Base-by-base conservation (phyloP, 148 eudicot species). In the Rhododendron vialii region DNA sequence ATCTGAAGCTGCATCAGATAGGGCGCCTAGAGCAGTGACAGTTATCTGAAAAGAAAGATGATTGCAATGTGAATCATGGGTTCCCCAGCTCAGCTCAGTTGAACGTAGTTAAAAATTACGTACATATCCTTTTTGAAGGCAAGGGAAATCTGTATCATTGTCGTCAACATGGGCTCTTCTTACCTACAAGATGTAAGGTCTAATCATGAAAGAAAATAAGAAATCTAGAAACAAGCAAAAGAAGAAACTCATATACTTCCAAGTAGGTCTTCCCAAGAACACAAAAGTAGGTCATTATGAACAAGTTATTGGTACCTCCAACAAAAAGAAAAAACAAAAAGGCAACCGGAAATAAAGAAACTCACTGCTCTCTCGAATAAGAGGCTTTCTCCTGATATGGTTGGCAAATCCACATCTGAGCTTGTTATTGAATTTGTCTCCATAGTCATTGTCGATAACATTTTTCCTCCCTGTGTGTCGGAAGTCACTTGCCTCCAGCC, bases 381-480 rank as follows among this genome's bases (percentile, higher is more conserved):
- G 41, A 89, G 89, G 81, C 89, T 87, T 20, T 88, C 94, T 41
- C 87, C 85, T 82, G 92, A 78, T 59, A 83, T 55, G 81, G 89
- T 45, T 48, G 89, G 83, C 76, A 90, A 87, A 50, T 90, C 89
- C 18, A 45, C 75, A 51, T 83, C 92, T 0, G 80, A 57, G 76
- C 80, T 63, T 45, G 90, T 84, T 57, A 92, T 87, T 82, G 85
- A 78, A 86, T 87, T 85, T 79, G 88, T 84, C 45, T 92, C 98
- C 97, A 93, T 93, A 36, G 91, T 92, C 99, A 96, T 95, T 80
- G 99, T 93, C 61, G 99, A 96, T 84, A 89, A 55, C 97, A 95
- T 96, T 86, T 92, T 91, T 77, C 94, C 94, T 79, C 88, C 94
- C 85, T 91, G 89, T 53, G 88, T 73, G 30, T 89, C 89, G 43